Base-by-base conservation (phyloP, 176 grass and related monocot genomes). In the Themeda triandra region DNA sequence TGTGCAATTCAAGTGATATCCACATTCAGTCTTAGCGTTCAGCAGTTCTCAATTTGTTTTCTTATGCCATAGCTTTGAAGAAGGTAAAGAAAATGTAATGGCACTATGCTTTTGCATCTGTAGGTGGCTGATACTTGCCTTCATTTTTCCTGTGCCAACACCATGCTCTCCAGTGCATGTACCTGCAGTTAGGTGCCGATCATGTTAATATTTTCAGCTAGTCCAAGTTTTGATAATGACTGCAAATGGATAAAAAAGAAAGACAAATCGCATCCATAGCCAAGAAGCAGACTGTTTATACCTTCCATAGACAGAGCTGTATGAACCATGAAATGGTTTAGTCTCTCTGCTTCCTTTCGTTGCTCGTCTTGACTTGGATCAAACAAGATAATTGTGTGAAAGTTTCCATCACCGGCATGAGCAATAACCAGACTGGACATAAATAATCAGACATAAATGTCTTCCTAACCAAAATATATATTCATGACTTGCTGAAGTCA, bases 111-210 rank as follows among this genome's bases (percentile, higher is more conserved):
- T 44, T 28, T 67, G 33, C 15, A 84, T 46, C 44, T 74, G 13
- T 10, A 32, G 54, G 39, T 64, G 19, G 40, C 13, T 66, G 82
- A 80, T 7, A 82, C 85, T 75, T 94, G 89, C 96, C 96, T 99
- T 99, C 96, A 96, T 96, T 94, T 99, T 99, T 60, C 96, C 96
- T 2, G 96, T 96, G 67, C 96, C 91, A 76, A 99, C 96, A 75
- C 96, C 93, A 76, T 99, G 96, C 88, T 99, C 96, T 87, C 96
- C 96, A 36, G 96, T 96, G 82, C 93, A 99, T 66, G 96, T 96
- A 82, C 96, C 96, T 98, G 84, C 19, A 56, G 21, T 80, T 49
- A 32, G 60, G 35, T 60, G 74, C 49, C 58, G 69, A 4, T 36
- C 1, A 46, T 8, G 78, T 49, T 75, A 78, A 65, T 85, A 66